phyloP scores from a whole-genome alignment of 2,329 filamentous ascomycete species.

The Pseudogymnoascus sp. region DNA sequence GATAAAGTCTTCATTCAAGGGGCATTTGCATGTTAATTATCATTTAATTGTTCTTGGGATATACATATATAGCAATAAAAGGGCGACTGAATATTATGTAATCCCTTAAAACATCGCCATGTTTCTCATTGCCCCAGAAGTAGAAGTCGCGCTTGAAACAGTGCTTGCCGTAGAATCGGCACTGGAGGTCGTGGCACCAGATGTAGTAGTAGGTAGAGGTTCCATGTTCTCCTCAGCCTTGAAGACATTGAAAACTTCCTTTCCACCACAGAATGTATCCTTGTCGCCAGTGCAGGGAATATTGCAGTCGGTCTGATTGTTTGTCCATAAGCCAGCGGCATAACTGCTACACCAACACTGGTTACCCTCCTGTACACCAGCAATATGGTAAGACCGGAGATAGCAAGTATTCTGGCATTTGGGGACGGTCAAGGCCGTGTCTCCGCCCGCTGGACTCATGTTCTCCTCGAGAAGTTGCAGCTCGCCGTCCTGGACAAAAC shows the following conservation, averaged over 20 bases:
- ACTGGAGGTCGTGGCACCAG: too few relatives aligned
- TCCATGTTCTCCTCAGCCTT: not conserved
- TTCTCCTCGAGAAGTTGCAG: not conserved
- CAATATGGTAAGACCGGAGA: not conserved
- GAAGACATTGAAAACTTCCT: not conserved
- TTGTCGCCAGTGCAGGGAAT: not conserved
- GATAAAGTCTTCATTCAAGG: too few relatives aligned
- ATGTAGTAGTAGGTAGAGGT: too few relatives aligned
- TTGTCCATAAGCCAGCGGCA: not conserved
- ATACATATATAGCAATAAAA: too few relatives aligned
- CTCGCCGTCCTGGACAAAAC: not conserved
- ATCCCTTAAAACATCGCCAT: too few relatives aligned
- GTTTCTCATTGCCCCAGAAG: too few relatives aligned
- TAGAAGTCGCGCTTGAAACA: too few relatives aligned
- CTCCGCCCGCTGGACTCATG: not conserved
- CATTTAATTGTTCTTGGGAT: too few relatives aligned
- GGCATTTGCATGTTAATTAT: too few relatives aligned
- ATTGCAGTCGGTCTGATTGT: not conserved
- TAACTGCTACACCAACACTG: conserved; percentile 2
- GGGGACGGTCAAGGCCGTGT: not conserved
- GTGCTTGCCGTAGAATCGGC: too few relatives aligned
- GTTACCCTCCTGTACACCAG: not conserved
- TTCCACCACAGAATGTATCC: not conserved
- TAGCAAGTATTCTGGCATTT: not conserved
- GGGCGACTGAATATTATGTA: too few relatives aligned